Evolutionary conservation across 257 asterid species (phyloP).

Genomic region (Orobanche coerulescens): DNA sequence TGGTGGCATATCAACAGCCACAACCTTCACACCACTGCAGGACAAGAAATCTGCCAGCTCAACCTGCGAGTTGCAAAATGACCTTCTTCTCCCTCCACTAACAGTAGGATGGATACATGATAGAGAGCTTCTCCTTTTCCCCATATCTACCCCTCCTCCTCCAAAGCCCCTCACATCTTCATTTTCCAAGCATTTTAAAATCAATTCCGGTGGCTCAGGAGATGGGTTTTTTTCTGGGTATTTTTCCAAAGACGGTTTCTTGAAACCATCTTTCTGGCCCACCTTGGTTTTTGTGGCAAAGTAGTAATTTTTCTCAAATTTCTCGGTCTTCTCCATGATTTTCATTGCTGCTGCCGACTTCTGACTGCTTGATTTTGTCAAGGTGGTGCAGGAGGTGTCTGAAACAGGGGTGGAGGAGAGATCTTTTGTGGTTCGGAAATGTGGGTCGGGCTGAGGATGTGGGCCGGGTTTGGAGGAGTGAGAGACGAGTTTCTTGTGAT

Average conservation of each 20-base stretch:
- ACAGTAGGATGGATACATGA: conserved; percentile 28
- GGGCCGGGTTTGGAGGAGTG: conserved; percentile 25
- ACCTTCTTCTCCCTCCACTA: conserved; percentile 51
- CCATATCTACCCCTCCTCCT: too few relatives aligned
- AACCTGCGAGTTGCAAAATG: conserved; percentile 52
- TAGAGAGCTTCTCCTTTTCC: conserved; percentile 30
- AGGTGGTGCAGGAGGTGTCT: conserved; percentile 41
- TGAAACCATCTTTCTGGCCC: conserved; percentile 27
- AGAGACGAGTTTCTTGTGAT: conserved; percentile 38
- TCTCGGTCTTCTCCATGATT: neutral
- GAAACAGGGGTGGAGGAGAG: conserved; percentile 18
- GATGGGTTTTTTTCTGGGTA: conserved; percentile 19
- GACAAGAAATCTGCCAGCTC: conserved; percentile 71
- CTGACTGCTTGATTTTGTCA: conserved; percentile 65
- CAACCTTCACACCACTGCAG: conserved; percentile 64
- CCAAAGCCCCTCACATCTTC: conserved; percentile 26
- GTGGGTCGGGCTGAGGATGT: conserved; percentile 27
- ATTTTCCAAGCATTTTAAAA: conserved; percentile 29
- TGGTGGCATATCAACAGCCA: conserved; percentile 95
- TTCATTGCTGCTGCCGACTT: conserved; percentile 20
- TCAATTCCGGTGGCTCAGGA: conserved; percentile 28
- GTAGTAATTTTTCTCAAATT: conserved; percentile 13
- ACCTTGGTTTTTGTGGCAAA: conserved; percentile 33
- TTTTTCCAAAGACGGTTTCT: conserved; percentile 26
- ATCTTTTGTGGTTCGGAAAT: conserved; percentile 28